Evolutionary conservation across 1,139 yeast species (phyloP).

Genomic region (Suhomyces maxii): DNA sequence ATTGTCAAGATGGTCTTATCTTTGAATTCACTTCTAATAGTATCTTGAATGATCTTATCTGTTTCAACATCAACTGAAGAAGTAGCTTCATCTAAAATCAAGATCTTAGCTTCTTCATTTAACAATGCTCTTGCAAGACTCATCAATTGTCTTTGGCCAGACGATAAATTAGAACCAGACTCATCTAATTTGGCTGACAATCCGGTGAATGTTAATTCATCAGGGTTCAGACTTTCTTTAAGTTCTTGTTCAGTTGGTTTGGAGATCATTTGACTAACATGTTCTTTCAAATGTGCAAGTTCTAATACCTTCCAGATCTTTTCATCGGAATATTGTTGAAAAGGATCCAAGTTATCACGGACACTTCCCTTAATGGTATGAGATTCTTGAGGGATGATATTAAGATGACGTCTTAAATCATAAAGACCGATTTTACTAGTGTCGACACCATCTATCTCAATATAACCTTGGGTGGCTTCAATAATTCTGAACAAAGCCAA

Average conservation of each 20-base stretch:
- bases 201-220: slow-evolving; percentile 8
- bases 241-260: slow-evolving; percentile 22
- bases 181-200: slow-evolving; percentile 27
- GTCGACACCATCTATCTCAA: slow-evolving; percentile 27
- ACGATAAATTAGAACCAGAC: slow-evolving; percentile 38
- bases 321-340: slow-evolving; percentile 23
- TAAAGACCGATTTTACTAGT: slow-evolving; percentile 27
- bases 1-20: slow-evolving; percentile 38
- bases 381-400: slow-evolving; percentile 34
- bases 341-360: slow-evolving; percentile 32
- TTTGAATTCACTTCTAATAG: slow-evolving; percentile 32
- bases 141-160: slow-evolving; percentile 39
- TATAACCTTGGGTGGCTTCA: slow-evolving; percentile 28
- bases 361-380: slow-evolving; percentile 32
- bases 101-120: slow-evolving; percentile 30
- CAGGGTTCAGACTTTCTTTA: slow-evolving; percentile 17
- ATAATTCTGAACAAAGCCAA: slow-evolving; percentile 32
- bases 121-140: slow-evolving; percentile 40
- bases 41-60: slow-evolving; percentile 35
- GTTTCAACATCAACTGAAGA: slow-evolving; percentile 42
- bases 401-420: slow-evolving; percentile 29
- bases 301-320: slow-evolving; percentile 30
- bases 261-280: slow-evolving; percentile 23
- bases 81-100: slow-evolving; percentile 40
- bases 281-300: slow-evolving; percentile 30